Evolutionary conservation across 495 filamentous ascomycete species (phyloP).

Genomic region (Hypoxylon trugodes): DNA sequence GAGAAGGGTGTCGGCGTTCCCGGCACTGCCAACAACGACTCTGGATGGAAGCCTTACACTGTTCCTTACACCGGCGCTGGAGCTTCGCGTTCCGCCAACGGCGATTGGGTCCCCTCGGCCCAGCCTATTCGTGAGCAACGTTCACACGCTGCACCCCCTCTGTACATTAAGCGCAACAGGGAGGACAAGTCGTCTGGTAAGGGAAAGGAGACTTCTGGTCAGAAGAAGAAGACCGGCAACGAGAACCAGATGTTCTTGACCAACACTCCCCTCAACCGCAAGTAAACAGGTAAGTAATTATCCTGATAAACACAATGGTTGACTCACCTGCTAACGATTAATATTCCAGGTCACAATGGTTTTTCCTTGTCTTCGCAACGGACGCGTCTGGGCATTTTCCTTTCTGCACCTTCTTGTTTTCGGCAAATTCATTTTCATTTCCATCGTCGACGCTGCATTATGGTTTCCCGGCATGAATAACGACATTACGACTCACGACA

Average conservation of each 20-base stretch:
- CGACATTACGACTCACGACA: too few relatives aligned
- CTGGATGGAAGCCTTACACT: slow-evolving; percentile 32
- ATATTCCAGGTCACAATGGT: too few relatives aligned
- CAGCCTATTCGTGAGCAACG: not conserved
- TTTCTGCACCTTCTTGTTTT: too few relatives aligned
- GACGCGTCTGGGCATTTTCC: too few relatives aligned
- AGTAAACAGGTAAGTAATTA: not conserved
- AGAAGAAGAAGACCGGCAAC: not conserved
- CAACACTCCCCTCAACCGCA: not conserved
- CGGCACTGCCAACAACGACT: not conserved
- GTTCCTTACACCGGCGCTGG: slow-evolving; percentile 38
- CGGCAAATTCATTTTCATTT: too few relatives aligned
- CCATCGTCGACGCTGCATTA: too few relatives aligned
- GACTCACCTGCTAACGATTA: too few relatives aligned
- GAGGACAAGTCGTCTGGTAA: not conserved
- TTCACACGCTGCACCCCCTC: slow-evolving; percentile 13
- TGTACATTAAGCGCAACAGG: slow-evolving; percentile 15
- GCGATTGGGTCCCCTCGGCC: not conserved
- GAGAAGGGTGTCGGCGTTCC: slow-evolving; percentile 14
- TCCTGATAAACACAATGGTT: too few relatives aligned
- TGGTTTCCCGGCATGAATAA: too few relatives aligned
- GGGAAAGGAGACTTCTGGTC: not conserved
- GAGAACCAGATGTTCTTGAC: not conserved
- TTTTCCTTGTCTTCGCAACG: too few relatives aligned
- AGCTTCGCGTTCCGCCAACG: not conserved